A percentile compares a stretch with the other conserved stretches of the same genome.
These are phyloP conservation scores for Hibiscus mutabilis DNA, from an alignment of 345 rosid genomes.

Conservation along the genomic window DNA sequence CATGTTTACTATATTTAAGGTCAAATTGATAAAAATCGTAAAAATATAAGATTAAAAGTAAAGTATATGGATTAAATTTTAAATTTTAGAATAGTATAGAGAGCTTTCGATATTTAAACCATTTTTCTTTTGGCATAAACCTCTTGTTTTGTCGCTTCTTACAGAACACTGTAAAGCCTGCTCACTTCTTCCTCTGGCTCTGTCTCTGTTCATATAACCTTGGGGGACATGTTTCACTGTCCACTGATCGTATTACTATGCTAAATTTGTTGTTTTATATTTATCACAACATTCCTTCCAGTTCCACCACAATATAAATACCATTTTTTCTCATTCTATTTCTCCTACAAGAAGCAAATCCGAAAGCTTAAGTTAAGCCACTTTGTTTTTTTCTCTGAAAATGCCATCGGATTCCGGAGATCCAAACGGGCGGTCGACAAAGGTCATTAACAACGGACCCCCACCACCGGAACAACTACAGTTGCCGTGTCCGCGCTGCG, in stretches of 20 bases:
- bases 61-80: too few relatives aligned
- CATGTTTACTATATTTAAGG: too few relatives aligned
- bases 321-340: not conserved
- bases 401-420: constrained; percentile 57
- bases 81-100: too few relatives aligned
- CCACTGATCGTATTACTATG: constrained; percentile 15
- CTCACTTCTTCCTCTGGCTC: not conserved
- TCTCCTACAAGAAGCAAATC: constrained; percentile 7
- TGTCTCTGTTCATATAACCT: constrained; percentile 27
- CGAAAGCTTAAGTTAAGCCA: not conserved
- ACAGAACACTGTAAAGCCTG: constrained; percentile 44
- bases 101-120: too few relatives aligned
- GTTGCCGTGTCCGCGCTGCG: constrained; percentile 89
- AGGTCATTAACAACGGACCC: constrained; percentile 24
- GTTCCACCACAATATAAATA: too few relatives aligned
- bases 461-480: constrained; percentile 71
- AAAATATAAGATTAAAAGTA: too few relatives aligned
- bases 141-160: constrained; percentile 26
- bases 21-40: too few relatives aligned
- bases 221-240: constrained; percentile 26
- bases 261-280: not conserved
- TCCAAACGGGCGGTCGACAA: constrained; percentile 21
- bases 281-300: too few relatives aligned
- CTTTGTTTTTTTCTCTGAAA: not conserved
- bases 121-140: too few relatives aligned